A percentile compares a stretch with the other conserved stretches of the same genome.
Conservation (phyloP, 2,329 filamentous ascomycete species). For the Penicillium corylophilum region DNA sequence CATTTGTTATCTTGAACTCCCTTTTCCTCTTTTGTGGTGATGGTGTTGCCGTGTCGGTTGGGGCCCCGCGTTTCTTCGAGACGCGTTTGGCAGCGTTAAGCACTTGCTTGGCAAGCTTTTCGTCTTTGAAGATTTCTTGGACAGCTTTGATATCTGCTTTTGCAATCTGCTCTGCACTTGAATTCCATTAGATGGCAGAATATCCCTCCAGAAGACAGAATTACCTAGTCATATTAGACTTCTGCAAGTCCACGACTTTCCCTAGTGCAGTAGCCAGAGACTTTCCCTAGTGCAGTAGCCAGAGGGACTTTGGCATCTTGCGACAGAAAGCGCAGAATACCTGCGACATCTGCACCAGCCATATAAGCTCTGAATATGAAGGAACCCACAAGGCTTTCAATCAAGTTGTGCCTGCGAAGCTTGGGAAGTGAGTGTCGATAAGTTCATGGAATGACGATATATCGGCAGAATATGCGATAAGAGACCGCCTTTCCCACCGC, state of each 20-base stretch:
- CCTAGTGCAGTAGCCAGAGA: conserved; percentile 56
- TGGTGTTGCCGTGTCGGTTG: conserved; percentile 30
- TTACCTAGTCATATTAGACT: conserved; percentile 47
- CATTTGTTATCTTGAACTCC: conserved; percentile 2
- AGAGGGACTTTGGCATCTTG: conserved; percentile 59
- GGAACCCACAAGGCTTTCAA: not conserved
- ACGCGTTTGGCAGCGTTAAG: conserved; percentile 57
- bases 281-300: conserved; percentile 54
- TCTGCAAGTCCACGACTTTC: conserved; percentile 56
- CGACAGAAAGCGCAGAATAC: conserved; percentile 57
- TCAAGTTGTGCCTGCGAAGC: not conserved
- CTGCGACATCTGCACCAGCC: conserved; percentile 35
- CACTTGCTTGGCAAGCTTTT: conserved; percentile 58
- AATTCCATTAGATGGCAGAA: conserved; percentile 6
- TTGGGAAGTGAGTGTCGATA: not conserved
- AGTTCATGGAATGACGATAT: not conserved
- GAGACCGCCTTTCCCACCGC: conserved; percentile 15
- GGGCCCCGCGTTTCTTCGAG: conserved; percentile 54
- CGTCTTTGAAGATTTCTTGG: conserved; percentile 48
- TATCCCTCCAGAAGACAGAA: not conserved
- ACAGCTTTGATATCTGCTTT: conserved; percentile 48
- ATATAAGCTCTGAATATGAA: conserved; percentile 2
- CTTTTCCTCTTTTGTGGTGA: conserved; percentile 43
- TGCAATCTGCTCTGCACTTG: conserved; percentile 45
- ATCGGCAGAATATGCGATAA: not conserved